Evolutionary conservation across 805 yeast genomes (phyloP).

Genomic region (Candida berthetii): DNA sequence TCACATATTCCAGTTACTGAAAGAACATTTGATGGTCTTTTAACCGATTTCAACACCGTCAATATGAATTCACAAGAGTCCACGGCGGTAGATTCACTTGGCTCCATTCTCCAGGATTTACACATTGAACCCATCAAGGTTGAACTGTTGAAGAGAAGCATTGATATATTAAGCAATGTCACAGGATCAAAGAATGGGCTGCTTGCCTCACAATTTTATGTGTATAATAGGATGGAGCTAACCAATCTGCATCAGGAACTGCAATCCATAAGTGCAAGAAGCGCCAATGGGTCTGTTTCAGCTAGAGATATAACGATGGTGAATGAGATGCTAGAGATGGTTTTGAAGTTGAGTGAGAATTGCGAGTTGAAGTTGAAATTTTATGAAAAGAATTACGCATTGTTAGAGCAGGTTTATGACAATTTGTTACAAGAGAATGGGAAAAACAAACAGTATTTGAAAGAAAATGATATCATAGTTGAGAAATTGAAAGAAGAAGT

Average conservation of each 20-base stretch:
- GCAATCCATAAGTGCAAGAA: background rate
- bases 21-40: constrained; percentile 10
- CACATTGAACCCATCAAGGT: background rate
- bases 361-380: constrained; percentile 12
- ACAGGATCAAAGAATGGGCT: constrained; percentile 8
- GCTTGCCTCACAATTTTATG: background rate
- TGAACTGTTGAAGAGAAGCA: constrained; percentile 1
- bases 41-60: background rate
- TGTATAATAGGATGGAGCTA: background rate
- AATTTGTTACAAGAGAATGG: constrained; percentile 4
- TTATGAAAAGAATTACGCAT: constrained; percentile 17
- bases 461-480: constrained; percentile 5
- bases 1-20: constrained; percentile 12
- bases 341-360: constrained; percentile 10
- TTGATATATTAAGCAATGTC: constrained; percentile 5
- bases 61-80: background rate
- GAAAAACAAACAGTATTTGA: background rate
- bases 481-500: background rate
- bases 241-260: background rate
- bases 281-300: background rate
- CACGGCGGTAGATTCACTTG: background rate
- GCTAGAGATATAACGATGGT: background rate
- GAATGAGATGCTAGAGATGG: constrained; percentile 3
- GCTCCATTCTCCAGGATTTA: background rate
- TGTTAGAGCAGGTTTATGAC: constrained; percentile 15